These are phyloP conservation scores for Colletotrichum incanum DNA, from an alignment of 2,329 filamentous ascomycete species.

Conservation along the genomic window DNA sequence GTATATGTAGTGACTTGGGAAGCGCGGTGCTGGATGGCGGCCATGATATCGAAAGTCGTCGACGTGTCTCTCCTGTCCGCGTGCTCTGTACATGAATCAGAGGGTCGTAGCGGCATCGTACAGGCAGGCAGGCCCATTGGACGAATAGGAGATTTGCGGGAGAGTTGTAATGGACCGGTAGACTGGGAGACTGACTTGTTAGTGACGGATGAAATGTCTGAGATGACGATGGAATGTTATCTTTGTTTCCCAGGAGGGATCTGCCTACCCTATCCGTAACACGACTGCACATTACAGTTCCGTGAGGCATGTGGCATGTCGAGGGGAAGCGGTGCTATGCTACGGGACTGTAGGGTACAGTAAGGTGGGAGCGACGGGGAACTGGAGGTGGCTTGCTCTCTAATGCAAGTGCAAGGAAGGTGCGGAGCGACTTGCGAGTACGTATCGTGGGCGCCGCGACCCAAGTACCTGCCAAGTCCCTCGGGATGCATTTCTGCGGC, in stretches of 20 bases:
- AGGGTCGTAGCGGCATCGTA: background rate
- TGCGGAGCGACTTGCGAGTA: slow-evolving; percentile 9
- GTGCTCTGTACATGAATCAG: background rate
- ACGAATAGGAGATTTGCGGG: no score
- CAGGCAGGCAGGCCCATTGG: background rate
- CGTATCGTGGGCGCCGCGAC: no score
- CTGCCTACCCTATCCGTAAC: background rate
- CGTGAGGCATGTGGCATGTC: background rate
- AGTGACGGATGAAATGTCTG: slow-evolving; percentile 10
- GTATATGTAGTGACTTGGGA: background rate
- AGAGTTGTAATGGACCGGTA: background rate
- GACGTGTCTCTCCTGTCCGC: background rate
- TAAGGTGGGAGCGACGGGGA: slow-evolving; percentile 22
- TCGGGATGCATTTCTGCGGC: slow-evolving; percentile 19
- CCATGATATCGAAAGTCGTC: background rate
- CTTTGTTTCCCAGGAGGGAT: background rate
- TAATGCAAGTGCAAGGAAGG: slow-evolving; percentile 38
- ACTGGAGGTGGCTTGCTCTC: slow-evolving; percentile 32
- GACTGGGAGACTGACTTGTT: background rate
- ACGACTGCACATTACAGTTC: background rate
- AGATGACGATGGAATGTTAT: slow-evolving; percentile 2
- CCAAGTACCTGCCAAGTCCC: slow-evolving; percentile 35
- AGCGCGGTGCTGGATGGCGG: background rate
- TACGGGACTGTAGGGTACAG: background rate
- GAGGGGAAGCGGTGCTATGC: background rate